A percentile compares a stretch with the other conserved stretches of the same genome.
phyloP scores from a whole-genome alignment of 257 asterid species.

The Pogostemon cablin region DNA sequence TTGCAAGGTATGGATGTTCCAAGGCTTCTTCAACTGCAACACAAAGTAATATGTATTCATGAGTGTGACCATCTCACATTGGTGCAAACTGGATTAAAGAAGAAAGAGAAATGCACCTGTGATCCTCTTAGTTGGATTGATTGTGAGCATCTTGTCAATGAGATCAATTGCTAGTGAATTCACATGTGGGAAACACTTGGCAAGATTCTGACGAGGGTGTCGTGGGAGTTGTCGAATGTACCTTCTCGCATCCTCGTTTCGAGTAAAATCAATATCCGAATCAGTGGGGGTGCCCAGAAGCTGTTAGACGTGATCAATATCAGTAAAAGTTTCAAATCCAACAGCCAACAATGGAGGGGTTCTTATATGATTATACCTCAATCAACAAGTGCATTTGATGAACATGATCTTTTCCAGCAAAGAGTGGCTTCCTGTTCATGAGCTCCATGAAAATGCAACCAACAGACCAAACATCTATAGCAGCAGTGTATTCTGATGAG shows the following conservation, averaged over 20 bases:
- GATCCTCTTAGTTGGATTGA: conserved; percentile 82
- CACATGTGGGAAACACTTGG: conserved; percentile 74
- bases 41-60: background rate
- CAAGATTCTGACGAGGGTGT: conserved; percentile 75
- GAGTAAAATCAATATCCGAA: conserved; percentile 65
- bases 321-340: background rate
- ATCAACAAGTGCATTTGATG: conserved; percentile 88
- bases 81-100: background rate
- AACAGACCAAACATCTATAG: conserved; percentile 97
- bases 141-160: conserved; percentile 81
- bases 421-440: conserved; percentile 84
- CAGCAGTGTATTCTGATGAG: conserved; percentile 85
- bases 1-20: conserved; percentile 80
- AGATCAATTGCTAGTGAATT: conserved; percentile 89
- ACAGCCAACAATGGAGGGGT: background rate
- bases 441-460: conserved; percentile 99
- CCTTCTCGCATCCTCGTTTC: conserved; percentile 82
- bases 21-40: conserved; percentile 83
- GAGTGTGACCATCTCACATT: background rate
- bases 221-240: conserved; percentile 82
- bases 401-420: conserved; percentile 97
- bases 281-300: conserved; percentile 95
- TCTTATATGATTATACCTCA: conserved; percentile 39
- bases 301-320: conserved; percentile 39
- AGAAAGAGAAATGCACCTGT: conserved; percentile 52